Evolutionary conservation across 2,329 filamentous ascomycete genomes (phyloP), one percentile per base, ranked within the genome.

Genomic region (Monilinia aucupariae): DNA sequence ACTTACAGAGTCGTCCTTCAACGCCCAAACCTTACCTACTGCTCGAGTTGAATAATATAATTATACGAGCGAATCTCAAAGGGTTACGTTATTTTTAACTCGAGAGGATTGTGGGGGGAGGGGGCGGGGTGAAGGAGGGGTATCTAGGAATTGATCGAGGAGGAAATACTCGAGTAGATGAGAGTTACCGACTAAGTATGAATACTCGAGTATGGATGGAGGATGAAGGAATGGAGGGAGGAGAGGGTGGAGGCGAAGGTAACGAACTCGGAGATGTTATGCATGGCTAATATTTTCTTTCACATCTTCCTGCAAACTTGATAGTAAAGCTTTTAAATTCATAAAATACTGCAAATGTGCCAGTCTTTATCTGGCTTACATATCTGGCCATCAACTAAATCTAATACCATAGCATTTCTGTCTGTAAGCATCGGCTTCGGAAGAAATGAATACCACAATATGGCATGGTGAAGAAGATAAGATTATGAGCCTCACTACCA

Each of bases 311-410:
- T 15, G 15, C 4, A 1, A 15, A 34, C 5, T 22, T 45, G 37
- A 27, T 54, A 61, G 58, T 49, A 53, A 61, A 25, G 8, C 8
- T 15, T 32, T 61, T 22, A 25, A 22, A 61, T 61, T 60, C 27
- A 27, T 32, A 54, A 61, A 37, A 22, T 53, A 61, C 48, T 53
- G 58, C 48, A 53, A 9, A 45, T 53, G 48, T 54, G 37, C 48
- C 58, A 54, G 48, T 61, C 30, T 32, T 25, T 54, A 39, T 61
- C 45, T 32, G n/a, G 25, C 41, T 51, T 25, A 25, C 48, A 54
- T 61, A 25, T 22, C 20, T 54, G 20, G 37, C 13, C 10, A 61
- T 43, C 27, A 45, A 30, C 48, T 20, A 30, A 53, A 41, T 25
- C 48, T 43, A 43, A 43, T 22, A 13, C 13, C 25, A 22, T 43